Percentiles rank a stretch among this genome's conserved stretches.
Evolutionary conservation across 2,329 filamentous ascomycete genomes (phyloP).

Genomic region (Tolypocladium inflatum): DNA sequence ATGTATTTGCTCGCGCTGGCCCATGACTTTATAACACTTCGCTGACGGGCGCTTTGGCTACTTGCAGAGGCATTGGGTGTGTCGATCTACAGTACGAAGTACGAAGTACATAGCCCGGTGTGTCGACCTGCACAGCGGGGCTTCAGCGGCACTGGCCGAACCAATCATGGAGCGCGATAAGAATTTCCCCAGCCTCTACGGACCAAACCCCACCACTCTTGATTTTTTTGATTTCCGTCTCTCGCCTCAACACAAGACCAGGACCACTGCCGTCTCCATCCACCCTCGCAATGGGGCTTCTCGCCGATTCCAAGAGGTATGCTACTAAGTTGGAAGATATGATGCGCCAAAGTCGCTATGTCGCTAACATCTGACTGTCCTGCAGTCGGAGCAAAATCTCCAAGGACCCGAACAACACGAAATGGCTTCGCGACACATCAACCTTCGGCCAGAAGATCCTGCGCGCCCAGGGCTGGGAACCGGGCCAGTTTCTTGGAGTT

Average conservation of each 20-base stretch:
- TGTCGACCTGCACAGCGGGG: not conserved
- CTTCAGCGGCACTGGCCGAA: not conserved
- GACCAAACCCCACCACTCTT: conserved; percentile 13
- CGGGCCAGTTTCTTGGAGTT: conserved; percentile 73
- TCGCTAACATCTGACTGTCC: conserved; percentile 5
- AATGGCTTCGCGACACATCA: conserved; percentile 75
- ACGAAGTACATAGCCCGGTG: not conserved
- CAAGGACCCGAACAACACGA: conserved; percentile 90
- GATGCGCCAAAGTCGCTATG: conserved; percentile 1
- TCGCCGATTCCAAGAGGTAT: conserved; percentile 25
- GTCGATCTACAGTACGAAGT: not conserved
- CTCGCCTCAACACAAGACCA: not conserved
- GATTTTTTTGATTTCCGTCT: conserved; percentile 17
- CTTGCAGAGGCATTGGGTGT: not conserved
- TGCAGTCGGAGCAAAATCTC: conserved; percentile 57
- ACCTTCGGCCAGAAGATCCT: conserved; percentile 88
- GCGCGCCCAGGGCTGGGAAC: conserved; percentile 80
- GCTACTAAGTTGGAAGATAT: not conserved
- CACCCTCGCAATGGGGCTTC: conserved; percentile 22
- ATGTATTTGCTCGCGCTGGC: not conserved
- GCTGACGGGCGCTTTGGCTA: not conserved
- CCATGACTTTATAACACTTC: not conserved
- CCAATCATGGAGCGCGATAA: conserved; percentile 20
- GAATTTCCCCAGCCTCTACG: conserved; percentile 1
- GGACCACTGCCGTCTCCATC: not conserved